These are phyloP conservation scores for Aspergillus sp. DNA, from an alignment of 2,329 filamentous ascomycete genomes.

Conservation along the genomic window DNA sequence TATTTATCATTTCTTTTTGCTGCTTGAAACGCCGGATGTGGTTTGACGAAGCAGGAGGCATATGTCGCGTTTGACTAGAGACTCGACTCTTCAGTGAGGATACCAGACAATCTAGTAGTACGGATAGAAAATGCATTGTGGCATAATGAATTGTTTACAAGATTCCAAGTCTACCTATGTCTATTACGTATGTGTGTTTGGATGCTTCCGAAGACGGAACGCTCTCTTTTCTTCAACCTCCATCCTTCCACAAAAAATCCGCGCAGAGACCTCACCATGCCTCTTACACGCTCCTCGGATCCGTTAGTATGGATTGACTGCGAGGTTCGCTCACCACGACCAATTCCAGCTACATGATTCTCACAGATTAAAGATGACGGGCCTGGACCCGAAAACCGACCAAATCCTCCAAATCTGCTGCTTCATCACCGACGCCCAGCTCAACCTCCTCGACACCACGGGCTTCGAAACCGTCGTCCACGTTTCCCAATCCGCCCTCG, in stretches of 20 bases:
- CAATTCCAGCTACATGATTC: neutral
- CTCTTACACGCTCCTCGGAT: conserved; percentile 58
- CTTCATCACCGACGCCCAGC: conserved; percentile 80
- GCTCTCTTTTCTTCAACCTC: neutral
- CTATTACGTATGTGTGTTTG: neutral
- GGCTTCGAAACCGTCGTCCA: conserved; percentile 84
- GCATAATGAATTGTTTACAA: neutral
- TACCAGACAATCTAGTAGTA: conserved; percentile 3
- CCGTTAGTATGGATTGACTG: conserved; percentile 88
- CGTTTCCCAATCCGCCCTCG: conserved; percentile 70
- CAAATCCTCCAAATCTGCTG: conserved; percentile 91
- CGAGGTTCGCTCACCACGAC: conserved; percentile 53
- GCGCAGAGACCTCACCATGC: conserved; percentile 38
- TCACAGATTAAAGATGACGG: conserved; percentile 74
- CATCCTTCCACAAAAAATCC: neutral
- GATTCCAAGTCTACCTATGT: neutral
- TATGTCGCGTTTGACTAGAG: conserved; percentile 13
- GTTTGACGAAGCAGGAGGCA: conserved; percentile 14
- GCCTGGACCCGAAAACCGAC: conserved; percentile 76
- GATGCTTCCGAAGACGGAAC: conserved; percentile 15
- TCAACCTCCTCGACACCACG: conserved; percentile 73
- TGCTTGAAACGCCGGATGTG: conserved; percentile 8
- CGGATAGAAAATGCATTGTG: conserved; percentile 5
- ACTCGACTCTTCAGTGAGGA: conserved; percentile 6
- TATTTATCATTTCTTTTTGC: conserved; percentile 13